Conservation (phyloP, 495 filamentous ascomycete genomes). For the Venustampulla echinocandica region DNA sequence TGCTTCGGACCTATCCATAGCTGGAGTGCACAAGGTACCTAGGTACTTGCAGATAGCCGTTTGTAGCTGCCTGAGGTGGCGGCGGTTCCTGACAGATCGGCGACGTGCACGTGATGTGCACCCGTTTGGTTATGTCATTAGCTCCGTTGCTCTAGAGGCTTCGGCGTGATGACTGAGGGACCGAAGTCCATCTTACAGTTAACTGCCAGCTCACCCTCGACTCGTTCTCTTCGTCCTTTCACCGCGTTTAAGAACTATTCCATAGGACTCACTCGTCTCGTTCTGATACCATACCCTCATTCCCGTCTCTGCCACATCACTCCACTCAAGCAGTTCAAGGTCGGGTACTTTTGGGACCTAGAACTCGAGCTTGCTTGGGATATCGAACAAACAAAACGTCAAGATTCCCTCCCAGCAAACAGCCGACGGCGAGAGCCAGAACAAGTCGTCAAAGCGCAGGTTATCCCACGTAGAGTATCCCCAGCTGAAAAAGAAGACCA, state of each 20-base stretch:
- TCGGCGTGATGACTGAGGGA: no score
- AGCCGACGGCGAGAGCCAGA: conserved; percentile 17
- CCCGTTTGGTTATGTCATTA: no score
- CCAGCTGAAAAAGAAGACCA: conserved; percentile 59
- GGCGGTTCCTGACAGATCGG: background rate
- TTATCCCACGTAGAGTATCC: conserved; percentile 64
- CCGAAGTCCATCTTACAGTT: no score
- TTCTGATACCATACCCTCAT: background rate
- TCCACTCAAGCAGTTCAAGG: conserved; percentile 1
- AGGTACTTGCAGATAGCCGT: background rate
- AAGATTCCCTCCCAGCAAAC: conserved; percentile 21
- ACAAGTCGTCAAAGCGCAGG: conserved; percentile 80
- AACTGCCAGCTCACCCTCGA: no score
- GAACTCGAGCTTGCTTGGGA: conserved; percentile 11
- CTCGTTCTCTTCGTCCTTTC: no score
- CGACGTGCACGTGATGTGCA: no score
- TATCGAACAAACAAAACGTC: conserved; percentile 16
- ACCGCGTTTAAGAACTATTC: no score
- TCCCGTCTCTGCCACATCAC: background rate
- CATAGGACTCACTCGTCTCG: background rate
- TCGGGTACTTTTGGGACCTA: conserved; percentile 11
- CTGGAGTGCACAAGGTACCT: background rate
- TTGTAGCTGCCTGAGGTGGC: background rate
- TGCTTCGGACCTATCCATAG: background rate
- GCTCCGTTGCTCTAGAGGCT: no score